Base-by-base conservation (phyloP, 257 asterid genomes). In the Datura wrightii region DNA sequence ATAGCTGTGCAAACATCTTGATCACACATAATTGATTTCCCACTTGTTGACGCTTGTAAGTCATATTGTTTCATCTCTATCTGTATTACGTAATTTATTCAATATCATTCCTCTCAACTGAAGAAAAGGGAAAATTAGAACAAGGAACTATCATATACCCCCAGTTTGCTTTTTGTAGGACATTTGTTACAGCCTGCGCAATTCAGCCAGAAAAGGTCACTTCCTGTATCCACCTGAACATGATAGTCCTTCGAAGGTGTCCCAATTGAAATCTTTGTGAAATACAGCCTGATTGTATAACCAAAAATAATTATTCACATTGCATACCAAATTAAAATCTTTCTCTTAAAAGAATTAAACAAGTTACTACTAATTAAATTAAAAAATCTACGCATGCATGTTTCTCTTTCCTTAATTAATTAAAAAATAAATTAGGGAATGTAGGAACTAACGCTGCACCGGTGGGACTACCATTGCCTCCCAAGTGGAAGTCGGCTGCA, bases 141-240 rank as follows among this genome's bases (percentile, higher is more conserved):
- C 1, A 60, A 58, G 14, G 48, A 74, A 65, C 1, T 79, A 85
- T 84, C 86, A 11, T 11, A 66, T 71, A 92, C 94, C 80, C 89
- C 85, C 54, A 90, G 92, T 85, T 84, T 88, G 79, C 91, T 93
- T 85, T 89, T 86, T 10, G 79, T 85, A 62, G 97, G 93, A 79
- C 97, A 93, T 31, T 34, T 84, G 5, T 84, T 80, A 66, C 96
- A 92, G 72, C 83, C 71, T 9, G 87, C 89, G 83, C 96, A 90
- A 67, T 89, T 92, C 70, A 92, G 88, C 96, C 96, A 90, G 24
- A 90, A 82, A 24, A 91, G 89, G 86, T 92, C 94, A 81, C 96
- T 92, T 84, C 96, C 96, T 4, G 96, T 92, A 84, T 92, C 96
- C 2, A 92, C 89, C 89, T 92, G 97, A 74, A 93, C 92, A 65